Conservation (phyloP, 306 rosid species). For the Trichosanthes truncata region DNA sequence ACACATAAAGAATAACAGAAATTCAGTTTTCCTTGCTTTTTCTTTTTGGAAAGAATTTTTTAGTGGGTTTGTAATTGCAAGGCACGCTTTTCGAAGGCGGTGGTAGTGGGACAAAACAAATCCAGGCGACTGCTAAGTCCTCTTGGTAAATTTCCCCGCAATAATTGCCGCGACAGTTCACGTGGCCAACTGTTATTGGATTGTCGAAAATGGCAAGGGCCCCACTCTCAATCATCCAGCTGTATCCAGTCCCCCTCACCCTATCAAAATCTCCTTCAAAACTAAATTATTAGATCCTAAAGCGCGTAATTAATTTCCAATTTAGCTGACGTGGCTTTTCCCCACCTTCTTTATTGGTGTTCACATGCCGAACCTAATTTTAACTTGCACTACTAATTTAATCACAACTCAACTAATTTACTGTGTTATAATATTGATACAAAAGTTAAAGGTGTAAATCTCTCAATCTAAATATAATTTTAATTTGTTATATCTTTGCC, state of each 20-base stretch:
- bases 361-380: neutral
- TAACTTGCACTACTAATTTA: neutral
- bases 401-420: no score
- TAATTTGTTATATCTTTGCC: no score
- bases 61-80: neutral
- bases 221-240: conserved; percentile 35
- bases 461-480: no score
- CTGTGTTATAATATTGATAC: no score
- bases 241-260: conserved; percentile 14
- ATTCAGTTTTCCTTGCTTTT: neutral
- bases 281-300: neutral
- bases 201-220: conserved; percentile 8
- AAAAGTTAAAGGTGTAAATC: no score
- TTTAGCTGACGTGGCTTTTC: neutral
- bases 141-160: neutral
- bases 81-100: neutral
- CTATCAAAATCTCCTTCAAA: neutral
- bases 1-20: neutral
- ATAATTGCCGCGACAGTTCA: conserved; percentile 20
- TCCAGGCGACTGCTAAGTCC: neutral
- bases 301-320: neutral
- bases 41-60: no score
- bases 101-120: neutral
- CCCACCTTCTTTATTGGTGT: neutral
- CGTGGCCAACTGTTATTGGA: conserved; percentile 31